Evolutionary conservation across 345 rosid genomes (phyloP).

Genomic region (Eucalyptus erythrocorys): DNA sequence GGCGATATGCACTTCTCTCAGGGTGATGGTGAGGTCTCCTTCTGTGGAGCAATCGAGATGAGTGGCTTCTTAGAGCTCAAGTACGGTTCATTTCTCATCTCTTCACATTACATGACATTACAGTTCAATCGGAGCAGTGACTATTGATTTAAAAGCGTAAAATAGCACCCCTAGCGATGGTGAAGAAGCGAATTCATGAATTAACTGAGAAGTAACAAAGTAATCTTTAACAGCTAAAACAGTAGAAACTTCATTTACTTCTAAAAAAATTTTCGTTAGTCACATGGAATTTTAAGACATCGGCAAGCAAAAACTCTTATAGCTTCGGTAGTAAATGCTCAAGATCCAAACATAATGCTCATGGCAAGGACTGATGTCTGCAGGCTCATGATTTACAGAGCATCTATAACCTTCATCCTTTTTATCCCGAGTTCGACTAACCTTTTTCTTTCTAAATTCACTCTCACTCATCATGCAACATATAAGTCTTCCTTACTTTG

Average conservation of each 20-base stretch:
- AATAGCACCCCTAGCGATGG: neutral
- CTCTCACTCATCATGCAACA: neutral
- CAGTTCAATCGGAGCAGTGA: neutral
- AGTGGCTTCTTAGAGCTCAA: conserved; percentile 91
- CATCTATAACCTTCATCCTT: neutral
- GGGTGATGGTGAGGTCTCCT: conserved; percentile 91
- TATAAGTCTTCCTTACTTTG: neutral
- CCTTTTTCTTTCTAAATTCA: neutral
- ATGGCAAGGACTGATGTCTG: neutral
- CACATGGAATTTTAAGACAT: neutral
- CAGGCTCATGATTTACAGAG: neutral
- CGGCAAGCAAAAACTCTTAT: neutral
- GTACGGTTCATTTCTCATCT: conserved; percentile 12
- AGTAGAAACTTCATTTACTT: neutral
- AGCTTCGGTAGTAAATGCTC: neutral
- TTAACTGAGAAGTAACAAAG: neutral
- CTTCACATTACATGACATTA: neutral
- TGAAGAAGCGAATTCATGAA: neutral
- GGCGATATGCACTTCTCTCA: conserved; percentile 99
- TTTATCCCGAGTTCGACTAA: neutral
- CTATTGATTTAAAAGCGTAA: neutral
- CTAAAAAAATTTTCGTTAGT: neutral
- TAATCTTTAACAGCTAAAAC: neutral
- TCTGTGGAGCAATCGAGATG: conserved; percentile 96
- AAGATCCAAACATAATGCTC: neutral